Base-by-base conservation (phyloP, 345 rosid genomes). In the Combretum micranthum region DNA sequence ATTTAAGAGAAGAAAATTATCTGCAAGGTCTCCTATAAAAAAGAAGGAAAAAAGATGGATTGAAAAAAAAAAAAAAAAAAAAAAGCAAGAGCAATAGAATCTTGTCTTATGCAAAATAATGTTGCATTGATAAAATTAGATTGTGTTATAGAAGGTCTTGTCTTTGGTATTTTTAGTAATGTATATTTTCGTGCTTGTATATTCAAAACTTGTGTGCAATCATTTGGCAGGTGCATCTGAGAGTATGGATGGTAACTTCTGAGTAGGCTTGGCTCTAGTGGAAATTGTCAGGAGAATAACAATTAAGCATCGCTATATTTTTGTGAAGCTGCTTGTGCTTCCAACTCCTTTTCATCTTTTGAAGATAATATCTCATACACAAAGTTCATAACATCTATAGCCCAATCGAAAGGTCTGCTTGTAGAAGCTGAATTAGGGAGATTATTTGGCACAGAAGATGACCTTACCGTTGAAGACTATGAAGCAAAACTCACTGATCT, bases 401-500 rank as follows among this genome's bases (percentile, higher is more conserved):
- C 96, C 56, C 85, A 76, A 64, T 72, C 83, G n/a, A 84, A 81
- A 66, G 76, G 70, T 64, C 65, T 92, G 72, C 68, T 86, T 69
- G 87, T 92, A 50, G 98, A 92, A 77, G 98, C 98, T 57, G 98
- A 88, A 78, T 77, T 92, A 59, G 98, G 96, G 50, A 75, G 96
- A 61, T 73, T 92, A 70, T 84, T 95, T 4, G 98, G 98, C 69
- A 88, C 98, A 52, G 98, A 92, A 74, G 98, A 88, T 76, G 93
- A 83, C 69, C 79, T 86, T 82, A 88, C 96, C 23, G 87, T 92
- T 37, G 90, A 88, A 76, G 93, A 92, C 55, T 92, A 83, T 66
- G 96, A 86, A 73, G 96, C 98, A 68, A 83, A 69, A 77, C 81
- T 92, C 42, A 92, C 98, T 55, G 90, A 86, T 64, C 62, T 79